Evolutionary conservation across 1,284 basidiomycete genomes (phyloP).

Genomic region (Ustilago trichophora): DNA sequence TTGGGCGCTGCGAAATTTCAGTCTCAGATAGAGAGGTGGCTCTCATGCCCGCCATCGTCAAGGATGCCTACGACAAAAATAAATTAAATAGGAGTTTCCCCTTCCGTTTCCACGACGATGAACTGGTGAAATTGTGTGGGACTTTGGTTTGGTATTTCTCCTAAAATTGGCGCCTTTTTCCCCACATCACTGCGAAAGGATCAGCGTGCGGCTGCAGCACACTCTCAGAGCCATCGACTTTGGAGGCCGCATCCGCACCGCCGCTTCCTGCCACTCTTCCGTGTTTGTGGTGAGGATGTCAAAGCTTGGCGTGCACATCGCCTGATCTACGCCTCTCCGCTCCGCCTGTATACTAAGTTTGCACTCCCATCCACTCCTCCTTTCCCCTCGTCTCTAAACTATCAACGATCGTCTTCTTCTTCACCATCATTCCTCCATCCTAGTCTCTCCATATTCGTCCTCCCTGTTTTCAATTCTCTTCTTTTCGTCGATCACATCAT

Average conservation of each 20-base stretch:
- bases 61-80: not conserved
- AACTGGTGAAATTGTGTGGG: too few relatives aligned
- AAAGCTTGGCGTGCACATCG: too few relatives aligned
- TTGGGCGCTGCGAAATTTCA: slow-evolving; percentile 3
- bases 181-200: slow-evolving; percentile 2
- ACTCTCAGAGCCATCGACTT: not conserved
- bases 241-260: slow-evolving; percentile 8
- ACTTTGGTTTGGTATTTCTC: not conserved
- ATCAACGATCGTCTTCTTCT: too few relatives aligned
- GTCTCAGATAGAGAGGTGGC: slow-evolving; percentile 8
- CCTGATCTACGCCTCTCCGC: not conserved
- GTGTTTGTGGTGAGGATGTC: too few relatives aligned
- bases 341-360: too few relatives aligned
- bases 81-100: slow-evolving; percentile 14
- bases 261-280: slow-evolving; percentile 1
- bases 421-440: not conserved
- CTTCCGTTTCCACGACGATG: not conserved
- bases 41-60: not conserved
- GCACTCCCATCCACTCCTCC: too few relatives aligned
- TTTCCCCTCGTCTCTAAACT: too few relatives aligned
- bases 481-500: not conserved
- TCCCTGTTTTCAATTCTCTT: not conserved
- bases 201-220: slow-evolving; percentile 1
- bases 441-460: not conserved
- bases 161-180: not conserved